Evolutionary conservation across 179 eudicot genomes (phyloP).

Genomic region (Actinidia arguta): DNA sequence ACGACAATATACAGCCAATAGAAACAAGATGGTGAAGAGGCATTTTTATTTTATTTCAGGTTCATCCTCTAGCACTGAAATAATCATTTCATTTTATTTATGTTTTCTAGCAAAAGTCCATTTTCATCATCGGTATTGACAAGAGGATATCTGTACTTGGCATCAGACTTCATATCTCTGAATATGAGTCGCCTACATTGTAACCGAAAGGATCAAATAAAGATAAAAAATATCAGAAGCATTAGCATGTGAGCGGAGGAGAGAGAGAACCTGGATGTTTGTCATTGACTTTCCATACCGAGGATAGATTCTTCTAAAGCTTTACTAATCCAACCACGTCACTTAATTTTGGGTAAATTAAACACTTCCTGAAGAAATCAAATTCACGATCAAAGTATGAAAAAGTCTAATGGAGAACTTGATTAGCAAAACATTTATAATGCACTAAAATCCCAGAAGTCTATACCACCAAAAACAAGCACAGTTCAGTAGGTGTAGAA

Average conservation of each 20-base stretch:
- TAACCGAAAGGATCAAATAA: constrained; percentile 39
- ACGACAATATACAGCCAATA: too few species aligned
- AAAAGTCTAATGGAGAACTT: background rate
- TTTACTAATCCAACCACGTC: constrained; percentile 52
- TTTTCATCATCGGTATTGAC: background rate
- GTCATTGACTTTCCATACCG: constrained; percentile 54
- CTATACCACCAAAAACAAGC: background rate
- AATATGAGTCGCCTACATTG: constrained; percentile 64
- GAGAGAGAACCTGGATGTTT: constrained; percentile 50
- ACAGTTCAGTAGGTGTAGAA: background rate
- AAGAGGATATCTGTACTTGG: constrained; percentile 19
- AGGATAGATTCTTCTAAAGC: constrained; percentile 52
- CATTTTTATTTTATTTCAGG: too few species aligned
- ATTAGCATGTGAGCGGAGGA: background rate
- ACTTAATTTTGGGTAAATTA: constrained; percentile 32
- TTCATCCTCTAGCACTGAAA: too few species aligned
- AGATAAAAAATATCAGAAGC: background rate
- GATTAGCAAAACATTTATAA: background rate
- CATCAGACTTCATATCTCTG: constrained; percentile 44
- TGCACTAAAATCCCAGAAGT: constrained; percentile 4
- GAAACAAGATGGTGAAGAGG: too few species aligned
- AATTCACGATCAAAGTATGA: background rate
- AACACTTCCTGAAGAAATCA: background rate
- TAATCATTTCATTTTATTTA: too few species aligned
- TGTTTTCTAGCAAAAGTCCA: too few species aligned